These are phyloP conservation scores for Diatrype stigma DNA, from an alignment of 2,329 filamentous ascomycete genomes.

Conservation along the genomic window DNA sequence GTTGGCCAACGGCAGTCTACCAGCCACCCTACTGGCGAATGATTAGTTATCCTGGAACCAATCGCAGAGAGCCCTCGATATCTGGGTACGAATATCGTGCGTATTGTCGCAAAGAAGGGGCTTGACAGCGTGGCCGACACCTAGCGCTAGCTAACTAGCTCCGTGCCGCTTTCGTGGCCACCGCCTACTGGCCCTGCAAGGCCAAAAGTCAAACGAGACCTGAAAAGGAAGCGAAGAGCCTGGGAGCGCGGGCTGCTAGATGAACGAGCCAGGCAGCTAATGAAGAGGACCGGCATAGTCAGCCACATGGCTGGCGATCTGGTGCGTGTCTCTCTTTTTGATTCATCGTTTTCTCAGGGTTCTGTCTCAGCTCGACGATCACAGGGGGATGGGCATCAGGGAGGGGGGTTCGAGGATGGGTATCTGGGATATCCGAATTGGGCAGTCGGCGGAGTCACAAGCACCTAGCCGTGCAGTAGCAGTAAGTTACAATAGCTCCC, in stretches of 20 bases:
- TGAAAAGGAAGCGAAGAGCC: neutral
- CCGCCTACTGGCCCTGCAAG: constrained; percentile 20
- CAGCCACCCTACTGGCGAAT: too few relatives aligned
- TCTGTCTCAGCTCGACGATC: constrained; percentile 20
- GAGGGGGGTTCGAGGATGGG: too few relatives aligned
- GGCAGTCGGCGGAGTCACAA: constrained; percentile 1
- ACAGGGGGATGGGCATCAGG: too few relatives aligned
- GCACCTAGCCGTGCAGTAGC: neutral
- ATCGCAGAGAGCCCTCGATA: constrained; percentile 10
- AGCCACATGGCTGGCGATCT: constrained; percentile 22
- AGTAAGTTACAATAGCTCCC: too few relatives aligned
- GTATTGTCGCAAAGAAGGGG: constrained; percentile 13
- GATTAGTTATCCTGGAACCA: constrained; percentile 3
- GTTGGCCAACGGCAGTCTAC: too few relatives aligned
- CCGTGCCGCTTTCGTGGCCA: constrained; percentile 21
- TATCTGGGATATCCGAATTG: neutral
- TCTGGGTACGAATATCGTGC: neutral
- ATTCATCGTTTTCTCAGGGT: constrained; percentile 14
- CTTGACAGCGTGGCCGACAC: constrained; percentile 23
- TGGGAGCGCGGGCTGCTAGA: neutral
- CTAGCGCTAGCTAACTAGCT: constrained; percentile 2
- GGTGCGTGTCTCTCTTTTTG: constrained; percentile 6
- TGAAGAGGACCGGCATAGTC: constrained; percentile 2
- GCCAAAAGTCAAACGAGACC: constrained; percentile 11
- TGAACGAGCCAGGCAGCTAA: neutral